These are phyloP conservation scores for Phytophthora tubulina DNA, from an alignment of 352 stramenopile genomes.

Conservation along the genomic window DNA sequence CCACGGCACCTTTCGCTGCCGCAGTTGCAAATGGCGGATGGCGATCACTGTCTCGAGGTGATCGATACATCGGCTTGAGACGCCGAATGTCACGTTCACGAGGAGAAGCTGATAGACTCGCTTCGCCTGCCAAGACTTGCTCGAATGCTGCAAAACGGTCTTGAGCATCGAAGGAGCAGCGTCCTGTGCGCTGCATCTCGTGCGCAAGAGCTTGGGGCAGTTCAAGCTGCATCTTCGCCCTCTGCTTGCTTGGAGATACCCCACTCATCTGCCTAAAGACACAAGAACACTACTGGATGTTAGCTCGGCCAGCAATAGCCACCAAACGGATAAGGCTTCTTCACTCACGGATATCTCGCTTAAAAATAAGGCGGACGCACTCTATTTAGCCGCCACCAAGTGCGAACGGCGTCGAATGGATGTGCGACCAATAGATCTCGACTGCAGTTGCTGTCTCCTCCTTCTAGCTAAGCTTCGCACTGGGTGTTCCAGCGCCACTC, in stretches of 20 bases:
- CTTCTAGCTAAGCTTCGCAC: constrained; percentile 64
- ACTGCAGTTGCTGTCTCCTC: constrained; percentile 1
- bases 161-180: constrained; percentile 56
- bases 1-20: constrained; percentile 33
- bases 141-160: constrained; percentile 47
- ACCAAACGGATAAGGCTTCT: constrained; percentile 3
- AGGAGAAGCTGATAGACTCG: constrained; percentile 12
- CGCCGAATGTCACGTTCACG: constrained; percentile 35
- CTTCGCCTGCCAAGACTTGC: constrained; percentile 29
- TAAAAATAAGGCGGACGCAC: constrained; percentile 41
- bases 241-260: constrained; percentile 8
- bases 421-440: constrained; percentile 31
- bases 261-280: constrained; percentile 14
- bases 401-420: constrained; percentile 13
- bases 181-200: constrained; percentile 37
- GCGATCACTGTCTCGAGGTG: constrained; percentile 24
- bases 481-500: constrained; percentile 88
- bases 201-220: constrained; percentile 25
- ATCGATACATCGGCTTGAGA: constrained; percentile 36
- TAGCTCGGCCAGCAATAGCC: constrained; percentile 22
- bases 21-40: constrained; percentile 45
- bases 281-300: neutral
- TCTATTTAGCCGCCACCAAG: constrained; percentile 28
- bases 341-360: constrained; percentile 5
- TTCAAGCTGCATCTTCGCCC: constrained; percentile 30